phyloP scores from a whole-genome alignment of 148 eudicot genomes.

The Beta vulgaris region DNA sequence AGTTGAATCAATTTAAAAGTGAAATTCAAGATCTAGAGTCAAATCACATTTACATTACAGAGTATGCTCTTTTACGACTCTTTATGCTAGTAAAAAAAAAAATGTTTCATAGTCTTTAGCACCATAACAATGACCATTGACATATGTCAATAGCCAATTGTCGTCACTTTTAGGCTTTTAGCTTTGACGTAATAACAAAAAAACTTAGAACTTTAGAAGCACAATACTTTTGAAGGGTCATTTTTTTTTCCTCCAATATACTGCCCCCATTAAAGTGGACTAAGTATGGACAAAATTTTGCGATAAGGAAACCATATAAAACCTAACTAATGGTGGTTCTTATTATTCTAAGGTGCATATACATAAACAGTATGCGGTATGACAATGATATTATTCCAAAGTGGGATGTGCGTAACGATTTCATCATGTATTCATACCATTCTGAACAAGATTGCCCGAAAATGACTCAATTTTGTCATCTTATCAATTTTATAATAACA shows the following conservation, averaged over 20 bases:
- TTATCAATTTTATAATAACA: neutral
- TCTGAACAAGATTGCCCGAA: neutral
- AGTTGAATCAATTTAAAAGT: no score
- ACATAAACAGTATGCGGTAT: neutral
- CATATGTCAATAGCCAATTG: neutral
- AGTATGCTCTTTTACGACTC: no score
- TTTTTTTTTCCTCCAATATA: neutral
- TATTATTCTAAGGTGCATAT: conserved; percentile 1
- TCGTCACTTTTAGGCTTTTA: neutral
- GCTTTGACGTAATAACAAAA: neutral
- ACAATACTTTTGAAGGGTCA: neutral
- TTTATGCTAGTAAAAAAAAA: no score
- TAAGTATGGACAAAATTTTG: conserved; percentile 10
- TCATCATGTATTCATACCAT: conserved; percentile 2
- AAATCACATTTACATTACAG: no score
- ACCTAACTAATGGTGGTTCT: neutral
- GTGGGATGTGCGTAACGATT: conserved; percentile 1
- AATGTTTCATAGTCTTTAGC: neutral
- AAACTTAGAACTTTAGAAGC: no score
- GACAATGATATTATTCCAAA: neutral
- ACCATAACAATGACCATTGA: neutral
- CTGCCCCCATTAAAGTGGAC: conserved; percentile 14
- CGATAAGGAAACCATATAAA: neutral
- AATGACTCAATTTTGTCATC: conserved; percentile 11
- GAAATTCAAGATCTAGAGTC: no score